Base-by-base conservation (phyloP, 306 rosid species). In the Dalbergia cochinchinensis region DNA sequence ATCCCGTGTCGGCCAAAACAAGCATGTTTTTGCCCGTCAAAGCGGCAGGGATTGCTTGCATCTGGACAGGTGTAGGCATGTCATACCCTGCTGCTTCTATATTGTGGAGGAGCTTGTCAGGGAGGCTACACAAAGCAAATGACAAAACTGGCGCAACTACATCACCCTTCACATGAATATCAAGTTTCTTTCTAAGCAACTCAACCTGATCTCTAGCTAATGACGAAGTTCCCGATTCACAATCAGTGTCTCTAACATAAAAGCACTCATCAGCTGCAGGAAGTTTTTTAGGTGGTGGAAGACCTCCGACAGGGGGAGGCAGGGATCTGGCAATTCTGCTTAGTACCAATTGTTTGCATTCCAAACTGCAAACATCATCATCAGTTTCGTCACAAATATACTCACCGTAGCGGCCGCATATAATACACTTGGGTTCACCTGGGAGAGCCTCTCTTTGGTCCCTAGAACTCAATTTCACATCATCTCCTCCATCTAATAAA, bases 41-140 rank as follows among this genome's bases (percentile, higher is more conserved):
- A 74, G 97, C 91, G 79, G 91, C 88, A 35, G 98, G 98, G 16
- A 93, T 89, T 76, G 97, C 93, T 87, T 93, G 98, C 98, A 91
- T 93, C 84, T 93, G 98, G 26, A 93, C 93, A 81, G 98, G 89
- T 7, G 97, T 91, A 64, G 97, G 98, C 90, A 90, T 69, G 63
- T 90, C 94, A 82, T 88, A 93, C 11, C 97, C 92, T 44, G 92
- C 91, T 31, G 91, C 83, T 82, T 93, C 97, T 65, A 91, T 80
- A 79, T 91, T 93, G 74, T 91, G 88, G 59, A 87, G 88, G 51
- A 93, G 97, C 84, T 87, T 88, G 22, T 81, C 89, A 42, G 92
- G 94, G 78, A 90, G 87, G 81, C 83, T 83, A 73, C 87, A 91
- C 0, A 80, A 83, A 83, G 90, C 34, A 53, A 93, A 91, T 14